Base-by-base conservation (phyloP, 345 rosid species). In the Adansonia digitata region DNA sequence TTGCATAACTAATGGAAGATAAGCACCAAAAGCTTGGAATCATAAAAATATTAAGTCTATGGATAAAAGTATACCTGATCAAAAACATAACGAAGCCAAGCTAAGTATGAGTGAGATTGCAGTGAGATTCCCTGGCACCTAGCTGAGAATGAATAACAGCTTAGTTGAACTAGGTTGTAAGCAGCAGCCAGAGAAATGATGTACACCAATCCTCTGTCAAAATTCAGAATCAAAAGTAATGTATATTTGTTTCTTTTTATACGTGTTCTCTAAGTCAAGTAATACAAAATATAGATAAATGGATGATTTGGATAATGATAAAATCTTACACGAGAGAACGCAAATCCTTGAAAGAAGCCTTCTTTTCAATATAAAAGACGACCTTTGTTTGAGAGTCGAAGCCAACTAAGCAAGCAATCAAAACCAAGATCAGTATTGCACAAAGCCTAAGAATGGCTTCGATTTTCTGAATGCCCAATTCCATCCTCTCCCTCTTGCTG, bases 341-440 rank as follows among this genome's bases (percentile, higher is more conserved):
- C 37, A 72, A 42, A 60, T 72, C 26, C 35, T 40, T 72, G 53
- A 72, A 72, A 22, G 75, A 56, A 57, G 75, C 75, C 40, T 72
- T 57, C 63, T 57, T 72, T 60, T 72, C 13, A 27, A 57, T 7
- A 34, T 55, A 72, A 55, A 72, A 57, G 52, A 72, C 15, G 66
- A 72, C 18, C 75, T 72, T 39, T 8, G 67, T 72, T 40, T 72
- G 40, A 27, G 66, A 39, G 35, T 72, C 55, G 8, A 72, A 39
- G 18, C 24, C 67, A 42, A 57, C 53, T 43, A 72, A 22, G 10
- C 63, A 72, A 15, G 67, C 53, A 14, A 17, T 72, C 39, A 57
- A 56, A 72, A 57, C 39, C 53, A 72, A 42, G 26, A 42, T 7
- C 8, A 26, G 4, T 40, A 39, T 26, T 6, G 67, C 66, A 40